Percentiles rank a stretch among this genome's conserved stretches.
Evolutionary conservation across 2,329 filamentous ascomycete genomes (phyloP).

Genomic region (Sporothrix curviconia): DNA sequence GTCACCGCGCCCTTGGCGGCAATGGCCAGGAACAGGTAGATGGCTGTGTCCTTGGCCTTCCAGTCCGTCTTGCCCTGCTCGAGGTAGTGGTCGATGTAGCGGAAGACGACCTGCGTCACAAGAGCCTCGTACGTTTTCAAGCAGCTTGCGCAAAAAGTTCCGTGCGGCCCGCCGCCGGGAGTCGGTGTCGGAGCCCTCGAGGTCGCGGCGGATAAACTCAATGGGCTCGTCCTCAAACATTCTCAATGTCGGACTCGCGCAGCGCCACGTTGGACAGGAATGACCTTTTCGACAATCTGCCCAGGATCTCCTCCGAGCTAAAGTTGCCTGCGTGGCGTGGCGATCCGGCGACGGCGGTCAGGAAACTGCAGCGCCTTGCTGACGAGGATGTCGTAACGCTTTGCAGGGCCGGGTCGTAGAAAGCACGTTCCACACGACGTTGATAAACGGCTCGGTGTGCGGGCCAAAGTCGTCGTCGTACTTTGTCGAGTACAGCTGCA

Average conservation of each 20-base stretch:
- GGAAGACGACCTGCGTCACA: conserved; percentile 80
- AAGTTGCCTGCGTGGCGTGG: conserved; percentile 75
- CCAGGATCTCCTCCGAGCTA: conserved; percentile 71
- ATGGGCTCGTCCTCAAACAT: conserved; percentile 98
- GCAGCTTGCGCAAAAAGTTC: conserved; percentile 83
- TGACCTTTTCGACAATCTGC: conserved; percentile 93
- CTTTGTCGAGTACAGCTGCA: conserved; percentile 88
- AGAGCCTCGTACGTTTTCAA: conserved; percentile 80
- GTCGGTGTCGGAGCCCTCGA: conserved; percentile 94
- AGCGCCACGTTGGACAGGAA: conserved; percentile 87
- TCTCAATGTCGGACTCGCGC: conserved; percentile 87
- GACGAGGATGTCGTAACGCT: conserved; percentile 89
- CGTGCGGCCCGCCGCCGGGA: conserved; percentile 87
- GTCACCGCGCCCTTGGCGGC: conserved; percentile 88
- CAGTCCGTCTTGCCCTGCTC: conserved; percentile 76
- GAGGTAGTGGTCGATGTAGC: conserved; percentile 82
- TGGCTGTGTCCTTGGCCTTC: conserved; percentile 97
- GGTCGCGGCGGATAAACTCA: conserved; percentile 89
- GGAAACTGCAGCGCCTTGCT: conserved; percentile 91
- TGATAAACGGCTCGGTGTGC: conserved; percentile 76
- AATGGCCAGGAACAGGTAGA: conserved; percentile 91
- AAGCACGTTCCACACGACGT: conserved; percentile 83
- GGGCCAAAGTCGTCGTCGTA: conserved; percentile 89
- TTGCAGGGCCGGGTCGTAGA: conserved; percentile 79
- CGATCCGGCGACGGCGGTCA: conserved; percentile 80